These are phyloP conservation scores for Carex sylvatica DNA, from an alignment of 202 grass and related monocot genomes.

Conservation along the genomic window DNA sequence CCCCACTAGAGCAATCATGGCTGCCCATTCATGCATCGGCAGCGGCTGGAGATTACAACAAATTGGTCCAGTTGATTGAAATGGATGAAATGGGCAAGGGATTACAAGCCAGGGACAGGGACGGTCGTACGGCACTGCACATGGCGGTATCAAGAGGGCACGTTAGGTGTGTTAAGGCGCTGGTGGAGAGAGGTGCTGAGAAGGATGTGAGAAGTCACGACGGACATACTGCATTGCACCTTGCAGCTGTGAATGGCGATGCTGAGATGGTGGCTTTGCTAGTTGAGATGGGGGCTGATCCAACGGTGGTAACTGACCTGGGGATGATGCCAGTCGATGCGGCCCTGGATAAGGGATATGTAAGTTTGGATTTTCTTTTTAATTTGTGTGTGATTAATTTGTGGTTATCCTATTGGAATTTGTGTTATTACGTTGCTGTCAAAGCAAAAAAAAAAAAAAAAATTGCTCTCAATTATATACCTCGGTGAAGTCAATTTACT, in stretches of 20 bases:
- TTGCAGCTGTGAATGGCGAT: conserved; percentile 51
- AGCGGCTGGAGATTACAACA: conserved; percentile 40
- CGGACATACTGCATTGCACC: conserved; percentile 58
- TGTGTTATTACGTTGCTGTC: neutral
- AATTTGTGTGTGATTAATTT: neutral
- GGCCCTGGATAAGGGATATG: conserved; percentile 72
- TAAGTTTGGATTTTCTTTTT: conserved; percentile 38
- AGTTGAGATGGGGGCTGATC: conserved; percentile 77
- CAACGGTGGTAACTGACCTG: conserved; percentile 32
- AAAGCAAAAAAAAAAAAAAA: too few relatives aligned
- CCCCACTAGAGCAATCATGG: conserved; percentile 44
- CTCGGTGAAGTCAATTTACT: neutral
- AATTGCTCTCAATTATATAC: neutral
- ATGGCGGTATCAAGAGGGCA: conserved; percentile 63
- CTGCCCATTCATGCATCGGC: conserved; percentile 55
- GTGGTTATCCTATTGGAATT: neutral
- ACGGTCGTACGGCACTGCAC: conserved; percentile 50
- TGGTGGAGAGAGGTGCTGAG: conserved; percentile 44
- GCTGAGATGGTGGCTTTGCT: conserved; percentile 51
- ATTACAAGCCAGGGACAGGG: conserved; percentile 24
- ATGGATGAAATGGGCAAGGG: neutral
- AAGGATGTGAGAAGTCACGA: conserved; percentile 45
- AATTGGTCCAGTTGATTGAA: conserved; percentile 30
- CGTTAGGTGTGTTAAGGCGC: conserved; percentile 37
- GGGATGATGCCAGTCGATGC: conserved; percentile 55